These are phyloP conservation scores for Waltiozyma sp. DNA, from an alignment of 1,139 yeast species.

Conservation along the genomic window DNA sequence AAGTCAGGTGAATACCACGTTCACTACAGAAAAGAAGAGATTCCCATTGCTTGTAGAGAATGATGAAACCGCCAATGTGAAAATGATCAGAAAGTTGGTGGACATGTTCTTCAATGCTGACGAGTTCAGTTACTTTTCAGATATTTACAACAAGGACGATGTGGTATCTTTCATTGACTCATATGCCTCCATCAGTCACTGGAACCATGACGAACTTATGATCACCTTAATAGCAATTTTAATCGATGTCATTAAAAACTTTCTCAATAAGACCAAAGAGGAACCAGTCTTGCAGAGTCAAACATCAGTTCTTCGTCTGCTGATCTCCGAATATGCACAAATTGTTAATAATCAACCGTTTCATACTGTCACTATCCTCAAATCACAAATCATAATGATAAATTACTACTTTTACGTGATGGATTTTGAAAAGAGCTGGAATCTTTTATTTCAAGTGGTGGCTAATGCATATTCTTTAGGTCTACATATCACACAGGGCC, in stretches of 20 bases:
- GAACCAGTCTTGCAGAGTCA: conserved; percentile 4
- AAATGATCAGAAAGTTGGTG: conserved; percentile 4
- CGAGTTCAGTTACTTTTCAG: conserved; percentile 7
- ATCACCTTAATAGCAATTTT: conserved; percentile 11
- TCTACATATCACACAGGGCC: conserved; percentile 10
- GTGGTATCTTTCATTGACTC: conserved; percentile 7
- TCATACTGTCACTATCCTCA: conserved; percentile 9
- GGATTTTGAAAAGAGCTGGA: conserved; percentile 14
- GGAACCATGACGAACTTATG: conserved; percentile 13
- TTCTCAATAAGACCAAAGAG: conserved; percentile 2
- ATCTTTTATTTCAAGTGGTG: conserved; percentile 10
- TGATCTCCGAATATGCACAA: conserved; percentile 10
- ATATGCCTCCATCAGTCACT: conserved; percentile 1
- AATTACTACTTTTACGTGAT: conserved; percentile 11
- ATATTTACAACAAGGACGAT: conserved; percentile 9
- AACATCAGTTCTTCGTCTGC: conserved; percentile 1
- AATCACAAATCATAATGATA: conserved; percentile 10
- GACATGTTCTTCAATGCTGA: conserved; percentile 6
- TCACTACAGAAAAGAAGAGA: conserved; percentile 2
- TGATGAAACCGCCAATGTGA: conserved; percentile 1
- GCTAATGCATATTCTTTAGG: conserved; percentile 14
- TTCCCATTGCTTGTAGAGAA: conserved; percentile 7
- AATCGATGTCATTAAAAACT: conserved; percentile 12
- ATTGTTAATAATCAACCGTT: conserved; percentile 9
- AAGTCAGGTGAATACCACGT: not conserved